Evolutionary conservation across 2,329 filamentous ascomycete genomes (phyloP).

Genomic region (Fonsecaea pedrosoi): DNA sequence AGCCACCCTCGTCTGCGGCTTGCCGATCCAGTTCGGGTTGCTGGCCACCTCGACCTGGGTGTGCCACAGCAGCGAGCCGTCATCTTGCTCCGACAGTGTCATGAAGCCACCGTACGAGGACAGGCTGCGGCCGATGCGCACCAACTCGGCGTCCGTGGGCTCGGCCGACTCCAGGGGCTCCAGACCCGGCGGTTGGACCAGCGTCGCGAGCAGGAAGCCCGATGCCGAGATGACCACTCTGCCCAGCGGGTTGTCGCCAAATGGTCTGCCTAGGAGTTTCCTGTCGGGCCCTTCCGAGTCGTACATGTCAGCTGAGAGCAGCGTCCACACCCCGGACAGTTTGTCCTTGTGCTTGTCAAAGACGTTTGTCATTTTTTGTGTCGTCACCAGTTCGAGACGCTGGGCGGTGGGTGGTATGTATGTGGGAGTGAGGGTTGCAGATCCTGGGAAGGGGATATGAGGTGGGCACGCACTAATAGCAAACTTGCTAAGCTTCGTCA

Average conservation of each 20-base stretch:
- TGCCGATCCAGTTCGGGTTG: conserved; percentile 33
- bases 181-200: conserved; percentile 21
- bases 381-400: not conserved
- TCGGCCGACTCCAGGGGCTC: conserved; percentile 12
- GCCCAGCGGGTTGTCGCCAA: conserved; percentile 31
- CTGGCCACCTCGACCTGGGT: conserved; percentile 30
- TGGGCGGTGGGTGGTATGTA: not conserved
- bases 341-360: conserved; percentile 20
- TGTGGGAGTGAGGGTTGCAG: not conserved
- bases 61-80: conserved; percentile 28
- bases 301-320: conserved; percentile 23
- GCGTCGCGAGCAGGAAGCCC: conserved; percentile 30
- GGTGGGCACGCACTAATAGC: not conserved
- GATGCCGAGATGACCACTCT: conserved; percentile 28
- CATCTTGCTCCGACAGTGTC: conserved; percentile 22
- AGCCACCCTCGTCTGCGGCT: conserved; percentile 25
- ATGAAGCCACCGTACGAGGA: conserved; percentile 28
- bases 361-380: conserved; percentile 15
- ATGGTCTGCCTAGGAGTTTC: conserved; percentile 25
- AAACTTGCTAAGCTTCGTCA: not conserved
- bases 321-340: conserved; percentile 18
- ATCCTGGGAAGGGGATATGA: not conserved
- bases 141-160: conserved; percentile 28
- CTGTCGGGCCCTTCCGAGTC: not conserved
- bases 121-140: conserved; percentile 22